phyloP scores from a whole-genome alignment of 495 filamentous ascomycete genomes.

The Aspergillus nidulans region DNA sequence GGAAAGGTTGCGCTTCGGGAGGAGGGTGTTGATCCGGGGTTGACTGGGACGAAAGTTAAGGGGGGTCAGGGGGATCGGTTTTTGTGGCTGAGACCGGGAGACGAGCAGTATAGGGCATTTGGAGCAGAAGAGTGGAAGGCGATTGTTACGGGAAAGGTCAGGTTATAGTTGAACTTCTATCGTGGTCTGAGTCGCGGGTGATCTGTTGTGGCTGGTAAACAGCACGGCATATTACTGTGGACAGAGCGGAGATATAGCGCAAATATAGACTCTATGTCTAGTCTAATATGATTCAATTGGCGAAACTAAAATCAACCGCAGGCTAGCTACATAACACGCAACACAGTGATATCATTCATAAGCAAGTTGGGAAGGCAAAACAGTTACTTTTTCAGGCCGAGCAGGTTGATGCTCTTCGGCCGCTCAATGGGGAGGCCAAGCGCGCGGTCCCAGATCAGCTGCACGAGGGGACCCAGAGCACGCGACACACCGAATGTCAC shows the following conservation, averaged over 20 bases:
- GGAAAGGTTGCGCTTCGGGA: slow-evolving; percentile 69
- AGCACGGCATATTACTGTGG: too few species aligned
- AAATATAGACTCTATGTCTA: slow-evolving; percentile 2
- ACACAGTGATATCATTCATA: neutral
- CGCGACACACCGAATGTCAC: slow-evolving; percentile 93
- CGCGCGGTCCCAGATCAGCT: slow-evolving; percentile 94
- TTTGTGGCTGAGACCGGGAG: slow-evolving; percentile 52
- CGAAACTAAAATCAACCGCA: neutral
- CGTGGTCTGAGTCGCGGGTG: too few species aligned
- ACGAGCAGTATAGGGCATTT: slow-evolving; percentile 55
- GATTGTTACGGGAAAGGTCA: slow-evolving; percentile 46
- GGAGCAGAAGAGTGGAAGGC: slow-evolving; percentile 53
- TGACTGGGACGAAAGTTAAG: slow-evolving; percentile 44
- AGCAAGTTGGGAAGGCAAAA: neutral
- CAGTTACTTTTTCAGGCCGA: slow-evolving; percentile 60
- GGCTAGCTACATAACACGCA: neutral
- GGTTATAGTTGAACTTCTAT: slow-evolving; percentile 29
- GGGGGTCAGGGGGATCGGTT: slow-evolving; percentile 45
- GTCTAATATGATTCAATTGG: neutral
- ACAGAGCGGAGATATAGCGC: neutral
- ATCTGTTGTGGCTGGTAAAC: too few species aligned
- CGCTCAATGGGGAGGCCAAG: slow-evolving; percentile 95
- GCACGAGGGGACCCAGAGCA: slow-evolving; percentile 85
- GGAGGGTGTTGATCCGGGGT: slow-evolving; percentile 62
- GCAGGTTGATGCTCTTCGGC: slow-evolving; percentile 92